Conservation (phyloP, 768 basidiomycete genomes). For the Kwoniella bestiolae region DNA sequence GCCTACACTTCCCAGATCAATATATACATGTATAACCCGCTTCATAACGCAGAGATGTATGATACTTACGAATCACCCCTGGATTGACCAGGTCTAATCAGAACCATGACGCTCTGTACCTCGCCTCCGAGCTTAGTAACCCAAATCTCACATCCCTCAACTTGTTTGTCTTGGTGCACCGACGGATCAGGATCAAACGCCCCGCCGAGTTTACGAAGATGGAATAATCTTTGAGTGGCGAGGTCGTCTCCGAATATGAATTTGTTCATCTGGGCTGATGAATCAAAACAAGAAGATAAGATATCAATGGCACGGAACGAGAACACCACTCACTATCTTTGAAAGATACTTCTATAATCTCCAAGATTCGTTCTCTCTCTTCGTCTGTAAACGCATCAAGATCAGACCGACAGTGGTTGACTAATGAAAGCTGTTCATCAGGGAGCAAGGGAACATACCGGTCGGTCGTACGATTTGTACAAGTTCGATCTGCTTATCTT, state of each 20-base stretch:
- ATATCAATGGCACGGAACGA: no score
- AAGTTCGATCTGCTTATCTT: background rate
- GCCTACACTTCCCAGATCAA: no score
- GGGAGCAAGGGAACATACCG: background rate
- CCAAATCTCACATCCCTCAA: background rate
- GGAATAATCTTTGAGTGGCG: background rate
- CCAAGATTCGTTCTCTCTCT: background rate
- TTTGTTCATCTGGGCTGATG: background rate
- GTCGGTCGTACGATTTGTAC: background rate
- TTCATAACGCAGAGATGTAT: background rate
- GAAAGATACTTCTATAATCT: background rate
- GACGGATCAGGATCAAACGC: background rate
- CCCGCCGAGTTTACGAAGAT: background rate
- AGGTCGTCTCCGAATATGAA: background rate
- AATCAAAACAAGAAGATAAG: background rate
- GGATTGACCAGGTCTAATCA: background rate
- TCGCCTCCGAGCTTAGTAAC: background rate
- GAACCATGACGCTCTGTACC: no score
- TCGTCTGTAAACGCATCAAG: background rate
- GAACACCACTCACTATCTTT: background rate
- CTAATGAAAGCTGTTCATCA: background rate
- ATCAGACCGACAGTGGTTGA: background rate
- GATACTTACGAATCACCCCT: background rate
- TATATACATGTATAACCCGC: no score
- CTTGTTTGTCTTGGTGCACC: background rate